Evolutionary conservation across 2,329 filamentous ascomycete genomes (phyloP).

Genomic region (Colletotrichum salicis): DNA sequence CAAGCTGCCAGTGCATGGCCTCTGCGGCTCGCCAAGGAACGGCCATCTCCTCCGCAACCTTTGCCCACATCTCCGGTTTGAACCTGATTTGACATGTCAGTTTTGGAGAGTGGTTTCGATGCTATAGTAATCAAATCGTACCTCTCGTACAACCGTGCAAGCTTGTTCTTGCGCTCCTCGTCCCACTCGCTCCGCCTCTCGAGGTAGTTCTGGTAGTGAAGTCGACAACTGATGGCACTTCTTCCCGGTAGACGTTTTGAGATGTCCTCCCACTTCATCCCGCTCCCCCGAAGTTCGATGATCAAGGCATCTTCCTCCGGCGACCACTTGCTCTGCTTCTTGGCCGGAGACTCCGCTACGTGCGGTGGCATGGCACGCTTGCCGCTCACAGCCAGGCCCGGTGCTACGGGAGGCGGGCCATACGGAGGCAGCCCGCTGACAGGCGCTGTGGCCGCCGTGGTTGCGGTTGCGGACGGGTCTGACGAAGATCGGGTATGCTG

Average conservation of each 20-base stretch:
- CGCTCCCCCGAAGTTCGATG: constrained; percentile 87
- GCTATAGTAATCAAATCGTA: constrained; percentile 56
- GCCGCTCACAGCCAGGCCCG: constrained; percentile 45
- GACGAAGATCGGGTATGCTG: constrained; percentile 51
- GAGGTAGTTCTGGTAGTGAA: constrained; percentile 97
- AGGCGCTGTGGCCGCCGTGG: constrained; percentile 37
- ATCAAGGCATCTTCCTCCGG: constrained; percentile 92
- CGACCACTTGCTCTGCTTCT: constrained; percentile 98
- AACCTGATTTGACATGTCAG: constrained; percentile 68
- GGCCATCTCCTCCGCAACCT: constrained; percentile 93
- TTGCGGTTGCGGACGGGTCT: constrained; percentile 43
- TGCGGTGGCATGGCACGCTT: constrained; percentile 66
- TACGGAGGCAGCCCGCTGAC: constrained; percentile 34
- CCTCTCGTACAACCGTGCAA: constrained; percentile 95
- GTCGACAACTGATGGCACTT: constrained; percentile 91
- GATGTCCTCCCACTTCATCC: constrained; percentile 99
- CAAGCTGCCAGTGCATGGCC: constrained; percentile 98
- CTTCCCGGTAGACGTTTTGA: constrained; percentile 89
- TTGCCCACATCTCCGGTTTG: constrained; percentile 98
- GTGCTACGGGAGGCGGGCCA: constrained; percentile 43
- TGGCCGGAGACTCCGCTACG: constrained; percentile 75
- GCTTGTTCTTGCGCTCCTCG: constrained; percentile 96
- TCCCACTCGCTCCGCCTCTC: constrained; percentile 95
- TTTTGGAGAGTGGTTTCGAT: neutral
- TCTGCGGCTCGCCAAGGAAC: constrained; percentile 96